Conservation (phyloP, 2,329 filamentous ascomycete species). For the Exophiala dermatitidis region DNA sequence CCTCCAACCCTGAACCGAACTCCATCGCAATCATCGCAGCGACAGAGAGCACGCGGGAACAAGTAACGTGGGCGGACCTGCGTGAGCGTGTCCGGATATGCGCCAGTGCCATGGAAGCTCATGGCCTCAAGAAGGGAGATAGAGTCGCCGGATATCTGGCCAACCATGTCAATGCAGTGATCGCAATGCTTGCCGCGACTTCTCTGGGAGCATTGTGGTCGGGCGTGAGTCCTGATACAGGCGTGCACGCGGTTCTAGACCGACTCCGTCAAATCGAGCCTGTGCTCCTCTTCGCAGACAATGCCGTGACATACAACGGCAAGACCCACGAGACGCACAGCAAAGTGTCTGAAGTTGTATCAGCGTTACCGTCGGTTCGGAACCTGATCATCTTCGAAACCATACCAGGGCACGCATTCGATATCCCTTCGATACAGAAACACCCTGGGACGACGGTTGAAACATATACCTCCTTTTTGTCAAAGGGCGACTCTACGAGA, state of each 20-base stretch:
- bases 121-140: conserved; percentile 57
- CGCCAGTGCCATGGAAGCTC: conserved; percentile 60
- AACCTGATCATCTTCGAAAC: conserved; percentile 69
- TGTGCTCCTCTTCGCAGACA: conserved; percentile 75
- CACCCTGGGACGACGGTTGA: conserved; percentile 33
- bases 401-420: conserved; percentile 39
- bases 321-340: conserved; percentile 72
- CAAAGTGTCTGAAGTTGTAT: conserved; percentile 72
- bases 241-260: conserved; percentile 84
- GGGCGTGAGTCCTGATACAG: conserved; percentile 84
- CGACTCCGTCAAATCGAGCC: conserved; percentile 79
- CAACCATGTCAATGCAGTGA: conserved; percentile 79
- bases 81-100: conserved; percentile 70
- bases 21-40: conserved; percentile 68
- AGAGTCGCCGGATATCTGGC: conserved; percentile 69
- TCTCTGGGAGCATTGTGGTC: conserved; percentile 88
- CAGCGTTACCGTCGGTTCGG: conserved; percentile 58
- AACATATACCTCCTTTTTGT: conserved; percentile 42
- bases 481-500: conserved; percentile 36
- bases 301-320: conserved; percentile 83
- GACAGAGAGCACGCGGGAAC: conserved; percentile 63
- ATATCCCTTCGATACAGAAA: conserved; percentile 32
- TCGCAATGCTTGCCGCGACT: conserved; percentile 79
- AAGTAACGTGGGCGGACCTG: conserved; percentile 69
- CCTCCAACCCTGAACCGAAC: conserved; percentile 49